These are phyloP conservation scores for Diaporthe australafricana DNA, from an alignment of 2,329 filamentous ascomycete genomes.

Conservation along the genomic window DNA sequence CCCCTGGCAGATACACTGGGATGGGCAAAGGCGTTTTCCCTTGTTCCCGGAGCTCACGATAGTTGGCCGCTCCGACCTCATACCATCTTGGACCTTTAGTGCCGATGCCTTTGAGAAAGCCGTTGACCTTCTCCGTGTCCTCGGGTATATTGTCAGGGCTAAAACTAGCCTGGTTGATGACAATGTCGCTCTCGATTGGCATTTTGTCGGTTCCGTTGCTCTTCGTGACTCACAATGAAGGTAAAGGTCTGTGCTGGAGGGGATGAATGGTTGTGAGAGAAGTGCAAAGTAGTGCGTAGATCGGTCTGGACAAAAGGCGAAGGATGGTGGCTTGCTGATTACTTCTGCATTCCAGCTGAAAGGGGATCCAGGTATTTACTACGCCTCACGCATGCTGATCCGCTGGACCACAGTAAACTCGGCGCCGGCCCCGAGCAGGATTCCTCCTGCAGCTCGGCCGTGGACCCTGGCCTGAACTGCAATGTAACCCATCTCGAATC, in stretches of 20 bases:
- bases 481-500: background rate
- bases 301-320: background rate
- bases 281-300: background rate
- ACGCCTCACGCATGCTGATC: background rate
- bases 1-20: slow-evolving; percentile 57
- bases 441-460: background rate
- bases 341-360: background rate
- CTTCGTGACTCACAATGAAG: background rate
- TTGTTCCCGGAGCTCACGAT: slow-evolving; percentile 63
- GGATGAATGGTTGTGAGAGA: background rate
- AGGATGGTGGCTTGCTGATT: background rate
- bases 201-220: background rate
- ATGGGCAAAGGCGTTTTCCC: slow-evolving; percentile 64
- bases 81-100: slow-evolving; percentile 34
- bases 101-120: slow-evolving; percentile 38
- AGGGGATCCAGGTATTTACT: background rate
- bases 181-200: slow-evolving; percentile 48
- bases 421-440: background rate
- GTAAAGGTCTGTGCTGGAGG: background rate
- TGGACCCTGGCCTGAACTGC: background rate
- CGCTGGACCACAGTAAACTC: background rate
- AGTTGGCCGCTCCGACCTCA: slow-evolving; percentile 63
- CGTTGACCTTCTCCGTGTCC: slow-evolving; percentile 57
- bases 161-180: slow-evolving; percentile 56
- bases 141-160: slow-evolving; percentile 51